A percentile compares a stretch with the other conserved stretches of the same genome.
Evolutionary conservation across 805 yeast species (phyloP).

Genomic region (Candida odintsovae): DNA sequence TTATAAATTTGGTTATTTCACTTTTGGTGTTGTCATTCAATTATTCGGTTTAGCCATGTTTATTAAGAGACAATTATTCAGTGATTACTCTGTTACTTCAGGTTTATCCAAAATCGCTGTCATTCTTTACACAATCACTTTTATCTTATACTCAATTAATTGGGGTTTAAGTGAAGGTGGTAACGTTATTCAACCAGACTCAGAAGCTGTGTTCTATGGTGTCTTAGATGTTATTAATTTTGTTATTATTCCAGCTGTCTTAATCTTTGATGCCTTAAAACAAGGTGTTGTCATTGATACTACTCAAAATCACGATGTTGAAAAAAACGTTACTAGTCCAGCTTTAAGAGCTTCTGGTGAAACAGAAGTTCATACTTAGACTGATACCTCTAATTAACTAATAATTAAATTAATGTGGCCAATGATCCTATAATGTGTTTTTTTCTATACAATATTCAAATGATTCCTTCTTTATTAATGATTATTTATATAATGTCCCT

Average conservation of each 20-base stretch:
- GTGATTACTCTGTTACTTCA: constrained; percentile 8
- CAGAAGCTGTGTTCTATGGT: constrained; percentile 52
- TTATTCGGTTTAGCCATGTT: constrained; percentile 31
- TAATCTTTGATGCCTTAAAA: constrained; percentile 16
- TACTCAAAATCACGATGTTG: constrained; percentile 10
- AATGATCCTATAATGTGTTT: no score
- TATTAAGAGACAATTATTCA: constrained; percentile 23
- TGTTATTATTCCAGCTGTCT: constrained; percentile 34
- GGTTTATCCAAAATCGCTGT: constrained; percentile 6
- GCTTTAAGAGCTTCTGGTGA: constrained; percentile 30
- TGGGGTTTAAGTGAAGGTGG: constrained; percentile 57
- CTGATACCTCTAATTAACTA: no score
- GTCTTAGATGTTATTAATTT: constrained; percentile 41
- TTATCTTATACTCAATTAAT: constrained; percentile 39
- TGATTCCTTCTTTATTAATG: no score
- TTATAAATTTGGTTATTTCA: constrained; percentile 68
- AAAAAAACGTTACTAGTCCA: constrained; percentile 11
- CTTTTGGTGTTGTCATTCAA: constrained; percentile 43
- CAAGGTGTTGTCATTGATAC: constrained; percentile 11
- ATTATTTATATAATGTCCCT: no score
- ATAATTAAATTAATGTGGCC: no score
- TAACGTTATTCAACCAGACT: constrained; percentile 45
- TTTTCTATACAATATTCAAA: no score
- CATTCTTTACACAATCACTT: constrained; percentile 28
- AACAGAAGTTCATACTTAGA: constrained; percentile 21